Evolutionary conservation across 306 rosid genomes (phyloP), one percentile per base, ranked within the genome.

Genomic region (Phaseolus lunatus): DNA sequence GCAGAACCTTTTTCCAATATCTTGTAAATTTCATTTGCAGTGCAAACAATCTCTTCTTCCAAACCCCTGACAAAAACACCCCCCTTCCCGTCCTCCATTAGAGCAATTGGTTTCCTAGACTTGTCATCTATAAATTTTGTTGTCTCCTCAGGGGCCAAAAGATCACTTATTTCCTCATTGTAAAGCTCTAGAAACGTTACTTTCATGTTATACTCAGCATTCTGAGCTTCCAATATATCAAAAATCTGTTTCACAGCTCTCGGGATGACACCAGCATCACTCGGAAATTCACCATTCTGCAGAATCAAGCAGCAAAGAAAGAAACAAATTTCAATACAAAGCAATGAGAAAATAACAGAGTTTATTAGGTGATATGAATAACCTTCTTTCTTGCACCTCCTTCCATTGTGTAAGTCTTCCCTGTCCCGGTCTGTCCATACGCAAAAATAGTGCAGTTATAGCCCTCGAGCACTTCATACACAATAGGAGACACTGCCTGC

Each of bases 381-480:
- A 93, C 99, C 99, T 93, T 96, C 86, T 96, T 96, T 80, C 92
- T 86, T 39, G 97, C 97, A 61, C 99, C 99, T 81, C 99, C 99
- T 87, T 96, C 99, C 99, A 95, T 92, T 23, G 99, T 95, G 69
- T 95, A 95, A 67, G 99, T 95, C 77, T 95, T 95, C 70, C 99
- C 99, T 0, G 99, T 96, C 72, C 99, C 99, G 2, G 99, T 96
- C 81, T 96, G 99, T 54, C 99, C 99, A 83, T 96, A 91, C 6
- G 99, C 99, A 53, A 96, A 96, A 75, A 96, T 96, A 56, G 99
- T 96, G 72, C 99, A 96, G 81, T 96, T 96, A 80, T 96, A 96
- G 10, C 99, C 99, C 83, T 96, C 99, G 44, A 96, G 99, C 66
- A 96, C 99, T 93, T 96, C 99, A 81, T 82, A 81, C 64, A 96